Conservation (phyloP, 768 basidiomycete genomes). For the Naganishia friedmannii region DNA sequence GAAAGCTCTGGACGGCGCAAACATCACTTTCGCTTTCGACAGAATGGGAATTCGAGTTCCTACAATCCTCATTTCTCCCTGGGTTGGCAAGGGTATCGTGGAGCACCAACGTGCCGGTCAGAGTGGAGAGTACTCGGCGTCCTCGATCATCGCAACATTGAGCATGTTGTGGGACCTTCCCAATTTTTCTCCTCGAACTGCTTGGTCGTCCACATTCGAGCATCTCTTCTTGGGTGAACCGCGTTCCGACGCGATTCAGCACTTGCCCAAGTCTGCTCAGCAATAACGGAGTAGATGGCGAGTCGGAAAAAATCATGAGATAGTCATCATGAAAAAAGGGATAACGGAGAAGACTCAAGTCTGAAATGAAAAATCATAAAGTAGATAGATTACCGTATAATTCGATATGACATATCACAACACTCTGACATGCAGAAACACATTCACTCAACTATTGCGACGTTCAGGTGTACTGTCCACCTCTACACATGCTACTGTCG, state of each 20-base stretch:
- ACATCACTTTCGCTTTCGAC: constrained; percentile 43
- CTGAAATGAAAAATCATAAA: no score
- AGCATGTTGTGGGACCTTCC: constrained; percentile 19
- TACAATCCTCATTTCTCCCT: constrained; percentile 24
- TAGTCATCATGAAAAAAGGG: neutral
- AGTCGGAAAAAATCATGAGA: neutral
- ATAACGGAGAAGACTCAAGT: neutral
- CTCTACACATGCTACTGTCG: no score
- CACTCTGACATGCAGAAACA: no score
- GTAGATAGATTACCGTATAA: no score
- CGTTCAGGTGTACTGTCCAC: no score
- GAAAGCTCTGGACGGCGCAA: constrained; percentile 40
- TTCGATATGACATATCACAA: no score
- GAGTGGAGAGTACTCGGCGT: constrained; percentile 17
- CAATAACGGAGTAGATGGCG: neutral
- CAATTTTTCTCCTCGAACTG: constrained; percentile 15
- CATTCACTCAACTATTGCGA: no score
- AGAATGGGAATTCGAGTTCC: constrained; percentile 50
- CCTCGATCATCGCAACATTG: constrained; percentile 21
- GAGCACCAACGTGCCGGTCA: constrained; percentile 13
- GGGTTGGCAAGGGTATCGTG: constrained; percentile 18
- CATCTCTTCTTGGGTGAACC: constrained; percentile 18
- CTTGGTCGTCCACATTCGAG: constrained; percentile 26
- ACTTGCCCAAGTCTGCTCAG: constrained; percentile 9
- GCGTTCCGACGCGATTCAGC: neutral